These are phyloP conservation scores for Mycena pura DNA, from an alignment of 768 basidiomycete species.

Conservation along the genomic window DNA sequence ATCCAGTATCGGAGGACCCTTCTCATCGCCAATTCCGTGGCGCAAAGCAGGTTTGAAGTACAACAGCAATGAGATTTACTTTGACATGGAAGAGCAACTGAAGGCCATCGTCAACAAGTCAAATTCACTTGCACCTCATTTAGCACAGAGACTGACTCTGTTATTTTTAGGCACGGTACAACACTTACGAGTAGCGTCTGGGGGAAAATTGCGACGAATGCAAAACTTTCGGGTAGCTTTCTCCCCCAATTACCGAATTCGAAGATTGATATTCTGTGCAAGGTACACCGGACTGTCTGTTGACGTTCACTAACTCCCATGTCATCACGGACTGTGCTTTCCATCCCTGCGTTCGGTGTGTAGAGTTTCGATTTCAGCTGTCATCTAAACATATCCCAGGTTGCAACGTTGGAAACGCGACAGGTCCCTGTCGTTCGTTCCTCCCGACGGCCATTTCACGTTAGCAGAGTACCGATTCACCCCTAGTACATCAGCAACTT, in stretches of 20 bases:
- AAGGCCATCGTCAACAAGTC: conserved; percentile 82
- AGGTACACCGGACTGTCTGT: conserved; percentile 89
- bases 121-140: conserved; percentile 24
- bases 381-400: conserved; percentile 44
- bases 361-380: neutral
- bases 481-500: conserved; percentile 43
- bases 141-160: conserved; percentile 4
- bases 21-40: conserved; percentile 95
- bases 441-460: conserved; percentile 89
- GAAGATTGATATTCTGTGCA: conserved; percentile 16
- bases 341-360: conserved; percentile 89
- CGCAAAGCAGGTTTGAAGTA: conserved; percentile 84
- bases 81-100: conserved; percentile 87
- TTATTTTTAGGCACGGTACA: conserved; percentile 64
- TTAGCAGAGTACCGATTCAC: conserved; percentile 84
- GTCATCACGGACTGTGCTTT: conserved; percentile 82
- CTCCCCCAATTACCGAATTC: neutral
- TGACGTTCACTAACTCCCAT: conserved; percentile 79
- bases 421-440: conserved; percentile 85
- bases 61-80: conserved; percentile 90
- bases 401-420: conserved; percentile 82
- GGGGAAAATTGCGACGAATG: conserved; percentile 81
- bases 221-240: conserved; percentile 73
- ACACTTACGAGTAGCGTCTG: conserved; percentile 71
- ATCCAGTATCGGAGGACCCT: conserved; percentile 55